Evolutionary conservation across 1,139 yeast species (phyloP).

Genomic region (Debaryomyces udenii): DNA sequence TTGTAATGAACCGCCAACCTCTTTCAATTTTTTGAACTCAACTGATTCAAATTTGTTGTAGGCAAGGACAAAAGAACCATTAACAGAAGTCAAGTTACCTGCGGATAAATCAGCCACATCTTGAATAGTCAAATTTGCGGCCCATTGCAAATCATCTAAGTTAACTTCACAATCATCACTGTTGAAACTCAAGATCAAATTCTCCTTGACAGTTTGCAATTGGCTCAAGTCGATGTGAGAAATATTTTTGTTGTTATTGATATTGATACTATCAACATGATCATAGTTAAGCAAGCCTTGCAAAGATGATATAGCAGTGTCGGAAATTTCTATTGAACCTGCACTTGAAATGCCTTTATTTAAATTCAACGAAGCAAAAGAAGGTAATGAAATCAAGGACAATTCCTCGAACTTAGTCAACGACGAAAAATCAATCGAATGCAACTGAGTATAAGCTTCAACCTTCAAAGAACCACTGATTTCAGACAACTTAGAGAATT

Average conservation of each 20-base stretch:
- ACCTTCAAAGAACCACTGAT: constrained; percentile 42
- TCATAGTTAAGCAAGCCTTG: constrained; percentile 39
- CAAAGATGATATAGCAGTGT: constrained; percentile 46
- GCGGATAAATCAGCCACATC: constrained; percentile 39
- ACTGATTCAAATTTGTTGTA: constrained; percentile 43
- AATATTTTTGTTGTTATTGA: constrained; percentile 52
- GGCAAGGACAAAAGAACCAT: constrained; percentile 45
- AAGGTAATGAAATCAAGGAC: constrained; percentile 46
- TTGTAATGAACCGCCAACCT: constrained; percentile 46
- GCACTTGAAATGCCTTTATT: constrained; percentile 42
- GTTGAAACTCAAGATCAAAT: constrained; percentile 47
- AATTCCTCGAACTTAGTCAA: constrained; percentile 36
- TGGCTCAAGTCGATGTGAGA: constrained; percentile 38
- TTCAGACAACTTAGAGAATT: constrained; percentile 32
- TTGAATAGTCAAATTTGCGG: constrained; percentile 50
- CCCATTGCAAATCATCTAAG: constrained; percentile 43
- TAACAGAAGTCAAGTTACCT: constrained; percentile 40
- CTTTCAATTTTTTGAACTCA: constrained; percentile 32
- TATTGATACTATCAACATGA: constrained; percentile 39
- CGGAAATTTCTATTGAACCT: constrained; percentile 39
- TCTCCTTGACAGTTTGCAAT: constrained; percentile 38
- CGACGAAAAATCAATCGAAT: constrained; percentile 38
- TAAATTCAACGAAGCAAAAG: constrained; percentile 42
- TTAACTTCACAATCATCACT: constrained; percentile 43
- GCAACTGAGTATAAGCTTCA: constrained; percentile 46